phyloP scores from a whole-genome alignment of 345 rosid species.

The Citrus medica region DNA sequence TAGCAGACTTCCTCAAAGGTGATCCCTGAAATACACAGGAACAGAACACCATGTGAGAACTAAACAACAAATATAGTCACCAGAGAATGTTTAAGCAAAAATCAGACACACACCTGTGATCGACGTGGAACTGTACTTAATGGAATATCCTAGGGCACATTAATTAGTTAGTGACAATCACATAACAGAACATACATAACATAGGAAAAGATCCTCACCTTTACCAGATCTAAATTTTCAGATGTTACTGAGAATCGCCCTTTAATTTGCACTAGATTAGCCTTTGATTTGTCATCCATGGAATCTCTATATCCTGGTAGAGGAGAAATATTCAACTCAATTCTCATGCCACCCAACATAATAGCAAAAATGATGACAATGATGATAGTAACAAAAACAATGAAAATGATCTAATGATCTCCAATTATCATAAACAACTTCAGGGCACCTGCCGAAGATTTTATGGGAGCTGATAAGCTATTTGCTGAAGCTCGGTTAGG shows the following conservation, averaged over 20 bases:
- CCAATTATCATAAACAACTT: background rate
- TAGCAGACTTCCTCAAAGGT: conserved; percentile 92
- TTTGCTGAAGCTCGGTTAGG: conserved; percentile 96
- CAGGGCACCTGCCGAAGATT: conserved; percentile 80
- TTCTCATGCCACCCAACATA: background rate
- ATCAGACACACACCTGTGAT: conserved; percentile 64
- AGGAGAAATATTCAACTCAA: conserved; percentile 12
- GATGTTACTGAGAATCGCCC: conserved; percentile 98
- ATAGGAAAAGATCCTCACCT: conserved; percentile 49
- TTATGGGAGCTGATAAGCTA: conserved; percentile 96
- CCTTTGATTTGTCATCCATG: conserved; percentile 87
- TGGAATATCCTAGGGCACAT: conserved; percentile 78
- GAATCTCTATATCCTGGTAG: conserved; percentile 82
- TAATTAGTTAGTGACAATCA: conserved; percentile 41
- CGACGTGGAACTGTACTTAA: conserved; percentile 73
- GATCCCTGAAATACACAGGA: conserved; percentile 55
- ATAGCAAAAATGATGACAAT: background rate
- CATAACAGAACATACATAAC: conserved; percentile 11
- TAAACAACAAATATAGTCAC: conserved; percentile 2
- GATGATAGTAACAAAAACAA: background rate
- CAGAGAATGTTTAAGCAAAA: conserved; percentile 20
- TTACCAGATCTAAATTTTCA: conserved; percentile 87
- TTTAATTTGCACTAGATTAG: conserved; percentile 89
- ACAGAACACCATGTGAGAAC: conserved; percentile 20
- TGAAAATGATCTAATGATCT: conserved; percentile 8